Evolutionary conservation across 352 stramenopile species (phyloP), one percentile per base, ranked within the genome.

Genomic region (Pythium periplocum): DNA sequence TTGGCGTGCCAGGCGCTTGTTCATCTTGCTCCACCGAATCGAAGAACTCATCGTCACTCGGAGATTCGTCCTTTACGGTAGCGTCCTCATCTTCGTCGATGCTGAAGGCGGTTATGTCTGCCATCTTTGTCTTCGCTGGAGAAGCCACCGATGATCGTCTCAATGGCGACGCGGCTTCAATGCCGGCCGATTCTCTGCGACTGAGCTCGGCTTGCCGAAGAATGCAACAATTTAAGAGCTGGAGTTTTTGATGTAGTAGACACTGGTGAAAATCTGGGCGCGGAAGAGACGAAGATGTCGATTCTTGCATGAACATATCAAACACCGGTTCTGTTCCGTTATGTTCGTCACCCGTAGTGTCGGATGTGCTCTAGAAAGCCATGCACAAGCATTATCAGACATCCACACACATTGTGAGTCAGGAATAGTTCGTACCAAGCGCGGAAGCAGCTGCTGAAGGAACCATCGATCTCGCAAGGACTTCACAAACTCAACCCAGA

Each of bases 401-500:
- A 26, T 26, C 17, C 17, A 26, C 17, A 26, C 17, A 26, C 17
- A 26, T 26, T 26, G 17, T 26, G 17, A 26, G 17, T 33, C 35
- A 33, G 60, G 10, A 32, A 44, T 36, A 10, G 7, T 34, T 46
- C 65, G 32, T 57, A 93, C 82, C 70, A 90, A 80, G n/a, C 78
- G 78, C 9, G 83, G 80, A 40, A 93, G 72, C 17, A 91, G 51
- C 34, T 68, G 68, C 31, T 86, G 73, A 47, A 83, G 66, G 38
- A 75, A 86, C 76, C 76, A 91, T 40, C 74, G 63, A 42, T 93
- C 78, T 36, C 83, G 67, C 33, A 93, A 51, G 2, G 64, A 64
- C 51, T 88, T 90, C 32, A 93, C 79, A 68, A 93, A 91, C 56
- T 93, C 80, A 12, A 91, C 78, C 83, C 83, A 93, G 38, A 93